Evolutionary conservation across 75 land plant species (phyloP).

Genomic region (Pseudotsuga menziesii): DNA sequence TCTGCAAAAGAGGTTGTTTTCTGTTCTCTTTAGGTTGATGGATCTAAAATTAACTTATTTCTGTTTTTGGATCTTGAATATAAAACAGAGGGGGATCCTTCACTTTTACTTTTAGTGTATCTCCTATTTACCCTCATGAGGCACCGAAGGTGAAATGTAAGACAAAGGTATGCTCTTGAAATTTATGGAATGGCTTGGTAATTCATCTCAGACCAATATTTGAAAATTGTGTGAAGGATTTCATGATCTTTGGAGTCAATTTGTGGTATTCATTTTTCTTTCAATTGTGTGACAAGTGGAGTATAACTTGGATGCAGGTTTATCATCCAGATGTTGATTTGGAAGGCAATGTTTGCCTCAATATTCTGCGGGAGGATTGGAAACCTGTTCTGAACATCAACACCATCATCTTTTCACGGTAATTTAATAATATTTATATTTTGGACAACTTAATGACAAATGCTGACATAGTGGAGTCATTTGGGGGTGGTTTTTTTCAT

Average conservation of each 20-base stretch:
- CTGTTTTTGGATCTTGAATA: neutral
- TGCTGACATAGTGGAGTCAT: too few species aligned
- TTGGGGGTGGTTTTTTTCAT: too few species aligned
- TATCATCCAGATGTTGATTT: too few species aligned
- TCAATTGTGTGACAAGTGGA: too few species aligned
- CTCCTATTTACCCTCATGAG: conserved; percentile 46
- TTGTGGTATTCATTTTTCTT: neutral
- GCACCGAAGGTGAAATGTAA: conserved; percentile 57
- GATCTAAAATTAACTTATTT: neutral
- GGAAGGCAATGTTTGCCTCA: too few species aligned
- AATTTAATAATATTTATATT: too few species aligned
- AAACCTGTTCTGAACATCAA: too few species aligned
- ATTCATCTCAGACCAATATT: neutral
- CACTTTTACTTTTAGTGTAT: conserved; percentile 32
- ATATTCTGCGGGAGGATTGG: too few species aligned
- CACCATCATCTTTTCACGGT: too few species aligned
- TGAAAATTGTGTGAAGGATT: neutral
- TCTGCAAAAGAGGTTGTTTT: neutral
- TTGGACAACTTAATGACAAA: too few species aligned
- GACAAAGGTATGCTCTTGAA: conserved; percentile 33
- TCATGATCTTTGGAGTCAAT: neutral
- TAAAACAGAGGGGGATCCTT: neutral
- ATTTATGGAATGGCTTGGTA: neutral
- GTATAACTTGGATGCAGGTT: too few species aligned
- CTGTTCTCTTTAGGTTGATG: neutral